These are phyloP conservation scores for Hypoxylon crocopeplum DNA, from an alignment of 495 filamentous ascomycete genomes.

Conservation along the genomic window DNA sequence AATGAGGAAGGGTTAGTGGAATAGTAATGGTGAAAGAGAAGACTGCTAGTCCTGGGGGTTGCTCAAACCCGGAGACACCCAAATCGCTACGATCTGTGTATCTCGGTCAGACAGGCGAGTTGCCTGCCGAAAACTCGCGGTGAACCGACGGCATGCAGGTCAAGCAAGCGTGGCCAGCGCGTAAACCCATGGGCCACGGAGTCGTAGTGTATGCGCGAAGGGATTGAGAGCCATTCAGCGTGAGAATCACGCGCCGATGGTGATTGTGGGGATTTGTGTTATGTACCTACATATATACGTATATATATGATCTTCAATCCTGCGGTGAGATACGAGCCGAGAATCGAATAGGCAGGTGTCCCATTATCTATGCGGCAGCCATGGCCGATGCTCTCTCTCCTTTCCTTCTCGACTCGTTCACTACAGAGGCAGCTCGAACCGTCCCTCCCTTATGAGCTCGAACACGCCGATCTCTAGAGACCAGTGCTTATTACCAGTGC, in stretches of 20 bases:
- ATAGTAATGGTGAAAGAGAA: background rate
- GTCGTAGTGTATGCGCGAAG: conserved; percentile 3
- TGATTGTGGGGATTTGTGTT: conserved; percentile 20
- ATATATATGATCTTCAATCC: conserved; percentile 30
- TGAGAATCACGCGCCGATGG: conserved; percentile 11
- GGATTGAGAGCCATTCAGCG: conserved; percentile 1
- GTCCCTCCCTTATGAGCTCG: conserved; percentile 6
- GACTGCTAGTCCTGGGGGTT: background rate
- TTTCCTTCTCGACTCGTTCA: background rate
- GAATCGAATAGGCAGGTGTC: conserved; percentile 29
- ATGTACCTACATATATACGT: conserved; percentile 13
- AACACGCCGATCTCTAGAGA: background rate
- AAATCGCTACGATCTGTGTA: conserved; percentile 1
- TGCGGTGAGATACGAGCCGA: conserved; percentile 26
- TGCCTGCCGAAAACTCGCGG: conserved; percentile 6
- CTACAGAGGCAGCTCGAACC: conserved; percentile 5
- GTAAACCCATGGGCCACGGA: conserved; percentile 1
- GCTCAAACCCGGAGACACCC: background rate
- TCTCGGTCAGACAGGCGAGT: background rate
- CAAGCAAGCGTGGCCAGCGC: conserved; percentile 6
- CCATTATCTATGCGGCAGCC: background rate
- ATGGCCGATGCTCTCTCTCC: conserved; percentile 1
- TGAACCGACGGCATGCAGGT: conserved; percentile 9
- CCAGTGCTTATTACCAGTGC: conserved; percentile 2
- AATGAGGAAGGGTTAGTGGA: background rate